Evolutionary conservation across 2,329 filamentous ascomycete genomes (phyloP).

Genomic region (Hypoxylon sp.): DNA sequence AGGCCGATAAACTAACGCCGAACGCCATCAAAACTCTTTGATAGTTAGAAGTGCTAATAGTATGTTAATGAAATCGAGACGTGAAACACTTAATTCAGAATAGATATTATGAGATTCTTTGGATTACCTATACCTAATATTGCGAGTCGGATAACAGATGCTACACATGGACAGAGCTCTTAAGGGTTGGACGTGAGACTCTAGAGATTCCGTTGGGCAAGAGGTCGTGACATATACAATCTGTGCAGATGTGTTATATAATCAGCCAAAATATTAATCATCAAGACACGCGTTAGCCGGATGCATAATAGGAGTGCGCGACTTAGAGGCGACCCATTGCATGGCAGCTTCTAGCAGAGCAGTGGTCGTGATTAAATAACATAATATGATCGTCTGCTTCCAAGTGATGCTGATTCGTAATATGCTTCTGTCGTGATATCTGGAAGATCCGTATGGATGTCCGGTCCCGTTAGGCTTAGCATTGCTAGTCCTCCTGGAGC

Average conservation of each 20-base stretch:
- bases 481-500: background rate
- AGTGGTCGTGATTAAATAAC: background rate
- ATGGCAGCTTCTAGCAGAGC: background rate
- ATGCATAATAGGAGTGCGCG: background rate
- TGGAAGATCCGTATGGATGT: background rate
- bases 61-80: background rate
- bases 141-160: background rate
- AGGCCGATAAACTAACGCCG: background rate
- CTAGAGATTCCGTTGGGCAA: background rate
- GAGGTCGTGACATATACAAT: background rate
- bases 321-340: background rate
- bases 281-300: background rate
- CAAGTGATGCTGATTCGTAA: background rate
- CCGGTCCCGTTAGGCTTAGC: background rate
- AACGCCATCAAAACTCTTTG: background rate
- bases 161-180: background rate
- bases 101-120: background rate
- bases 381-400: background rate
- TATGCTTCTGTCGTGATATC: background rate
- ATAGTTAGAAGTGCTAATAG: background rate
- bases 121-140: background rate
- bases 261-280: background rate
- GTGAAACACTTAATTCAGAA: background rate
- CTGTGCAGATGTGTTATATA: background rate
- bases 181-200: background rate